Evolutionary conservation across 768 basidiomycete genomes (phyloP).

Genomic region (Trametopsis cervina): DNA sequence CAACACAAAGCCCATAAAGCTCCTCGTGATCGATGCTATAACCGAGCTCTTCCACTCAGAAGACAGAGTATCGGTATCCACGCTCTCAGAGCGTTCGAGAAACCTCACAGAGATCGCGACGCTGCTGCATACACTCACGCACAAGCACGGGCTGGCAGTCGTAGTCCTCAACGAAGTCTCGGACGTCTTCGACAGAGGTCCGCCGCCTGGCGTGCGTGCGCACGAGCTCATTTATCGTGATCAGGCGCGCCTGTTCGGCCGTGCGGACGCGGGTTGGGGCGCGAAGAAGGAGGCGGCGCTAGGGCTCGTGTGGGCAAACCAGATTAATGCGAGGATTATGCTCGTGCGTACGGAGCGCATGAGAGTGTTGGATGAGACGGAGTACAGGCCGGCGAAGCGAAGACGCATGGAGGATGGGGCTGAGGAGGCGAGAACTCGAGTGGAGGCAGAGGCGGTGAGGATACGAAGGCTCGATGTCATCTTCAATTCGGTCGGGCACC

Average conservation of each 20-base stretch:
- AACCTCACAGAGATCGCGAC: constrained; percentile 61
- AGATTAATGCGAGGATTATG: constrained; percentile 81
- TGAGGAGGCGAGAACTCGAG: neutral
- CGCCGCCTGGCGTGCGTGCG: neutral
- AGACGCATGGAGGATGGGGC: constrained; percentile 18
- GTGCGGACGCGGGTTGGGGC: constrained; percentile 50
- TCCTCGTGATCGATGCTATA: constrained; percentile 84
- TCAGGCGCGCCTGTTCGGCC: constrained; percentile 73
- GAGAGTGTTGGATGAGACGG: constrained; percentile 38
- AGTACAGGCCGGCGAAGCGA: constrained; percentile 24
- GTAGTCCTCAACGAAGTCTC: constrained; percentile 87
- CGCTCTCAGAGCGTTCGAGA: constrained; percentile 68
- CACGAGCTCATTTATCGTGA: constrained; percentile 53
- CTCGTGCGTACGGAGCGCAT: constrained; percentile 70
- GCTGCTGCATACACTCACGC: constrained; percentile 66
- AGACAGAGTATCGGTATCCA: constrained; percentile 49
- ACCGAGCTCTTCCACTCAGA: constrained; percentile 75
- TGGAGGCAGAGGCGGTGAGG: constrained; percentile 36
- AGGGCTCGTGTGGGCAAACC: constrained; percentile 92
- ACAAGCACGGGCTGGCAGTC: constrained; percentile 57
- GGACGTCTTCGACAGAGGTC: constrained; percentile 54
- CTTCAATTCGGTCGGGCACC: constrained; percentile 58
- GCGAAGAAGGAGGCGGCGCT: constrained; percentile 75
- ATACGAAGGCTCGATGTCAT: constrained; percentile 71
- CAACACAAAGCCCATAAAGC: constrained; percentile 52